Evolutionary conservation across 1,284 basidiomycete genomes (phyloP), one percentile per base, ranked within the genome.

Genomic region (Inonotus hispidus): DNA sequence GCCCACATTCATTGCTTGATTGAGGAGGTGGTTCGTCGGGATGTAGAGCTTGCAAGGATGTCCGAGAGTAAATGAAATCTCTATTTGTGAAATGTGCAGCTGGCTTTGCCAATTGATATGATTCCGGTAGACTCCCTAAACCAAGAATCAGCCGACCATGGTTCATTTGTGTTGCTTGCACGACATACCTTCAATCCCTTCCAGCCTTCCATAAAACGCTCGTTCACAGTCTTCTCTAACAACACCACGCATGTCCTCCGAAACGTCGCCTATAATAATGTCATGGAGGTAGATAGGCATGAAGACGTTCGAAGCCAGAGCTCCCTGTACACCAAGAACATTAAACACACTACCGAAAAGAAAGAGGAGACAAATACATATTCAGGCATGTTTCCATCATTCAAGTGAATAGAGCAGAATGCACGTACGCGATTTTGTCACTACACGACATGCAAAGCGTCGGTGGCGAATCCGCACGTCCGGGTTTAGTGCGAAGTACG

Each of bases 401-500:
- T 13, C 3, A 27, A 46, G 10, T 46, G n/a, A 23, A 23, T 13
- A 25, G 21, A 10, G 23, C 8, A 29, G n/a, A 13, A 16, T 14
- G 16, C 32, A 32, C 32, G 32, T 52, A 58, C 0, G 92, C 91
- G 47, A 97, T 87, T 73, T 97, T 97, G 73, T 97, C 94, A 66
- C 89, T 92, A 72, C 94, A 96, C 0, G 90, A 90, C 84, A 95
- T 90, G 65, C 82, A 92, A 1, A 82, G 72, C 1, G 93, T 92
- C 0, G 87, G 84, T 0, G 86, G 86, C 0, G 91, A 88, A 70
- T 96, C 94, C 0, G 90, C 85, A 58, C 94, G 84, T 8, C 91
- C 93, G 1, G 94, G 94, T 70, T 96, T 97, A 1, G 94, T 95
- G 29, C 94, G 85, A 45, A 96, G 74, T 13, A 89, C 86, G 6